phyloP scores from a whole-genome alignment of 1,284 basidiomycete species.

The Ceratobasidium sp. region DNA sequence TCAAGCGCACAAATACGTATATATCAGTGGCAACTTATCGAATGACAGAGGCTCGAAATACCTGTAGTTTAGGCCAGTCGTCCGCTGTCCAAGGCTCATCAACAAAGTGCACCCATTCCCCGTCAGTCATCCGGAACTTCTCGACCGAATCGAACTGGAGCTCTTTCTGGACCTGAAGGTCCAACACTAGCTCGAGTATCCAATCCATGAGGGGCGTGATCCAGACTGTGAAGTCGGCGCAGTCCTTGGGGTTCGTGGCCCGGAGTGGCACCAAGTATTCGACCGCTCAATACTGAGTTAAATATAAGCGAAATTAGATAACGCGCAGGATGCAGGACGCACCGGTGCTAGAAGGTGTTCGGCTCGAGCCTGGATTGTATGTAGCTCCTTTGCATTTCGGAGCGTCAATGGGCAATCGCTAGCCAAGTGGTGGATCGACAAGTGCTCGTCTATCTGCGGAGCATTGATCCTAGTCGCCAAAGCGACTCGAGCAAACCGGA shows the following conservation, averaged over 20 bases:
- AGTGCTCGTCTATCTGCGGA: background rate
- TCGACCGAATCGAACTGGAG: background rate
- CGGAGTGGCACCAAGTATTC: background rate
- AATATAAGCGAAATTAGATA: background rate
- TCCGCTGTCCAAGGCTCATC: slow-evolving; percentile 6
- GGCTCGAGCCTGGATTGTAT: background rate
- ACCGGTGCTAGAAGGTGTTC: background rate
- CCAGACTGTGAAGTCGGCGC: background rate
- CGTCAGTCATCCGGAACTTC: background rate
- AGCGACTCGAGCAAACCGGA: slow-evolving; percentile 6
- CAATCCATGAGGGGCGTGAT: slow-evolving; percentile 5
- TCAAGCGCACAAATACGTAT: background rate
- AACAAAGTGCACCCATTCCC: background rate
- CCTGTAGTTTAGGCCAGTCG: background rate
- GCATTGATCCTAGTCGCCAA: background rate
- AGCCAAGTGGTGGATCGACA: background rate
- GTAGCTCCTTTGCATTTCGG: background rate
- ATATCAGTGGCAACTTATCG: background rate
- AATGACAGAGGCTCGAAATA: background rate
- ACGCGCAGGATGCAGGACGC: background rate
- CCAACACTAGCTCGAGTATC: background rate
- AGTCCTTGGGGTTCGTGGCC: background rate
- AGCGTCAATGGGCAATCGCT: background rate
- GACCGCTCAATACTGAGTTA: background rate
- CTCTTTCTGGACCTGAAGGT: background rate